Base-by-base conservation (phyloP, 768 basidiomycete species). In the Dacryopinax primogenitus region DNA sequence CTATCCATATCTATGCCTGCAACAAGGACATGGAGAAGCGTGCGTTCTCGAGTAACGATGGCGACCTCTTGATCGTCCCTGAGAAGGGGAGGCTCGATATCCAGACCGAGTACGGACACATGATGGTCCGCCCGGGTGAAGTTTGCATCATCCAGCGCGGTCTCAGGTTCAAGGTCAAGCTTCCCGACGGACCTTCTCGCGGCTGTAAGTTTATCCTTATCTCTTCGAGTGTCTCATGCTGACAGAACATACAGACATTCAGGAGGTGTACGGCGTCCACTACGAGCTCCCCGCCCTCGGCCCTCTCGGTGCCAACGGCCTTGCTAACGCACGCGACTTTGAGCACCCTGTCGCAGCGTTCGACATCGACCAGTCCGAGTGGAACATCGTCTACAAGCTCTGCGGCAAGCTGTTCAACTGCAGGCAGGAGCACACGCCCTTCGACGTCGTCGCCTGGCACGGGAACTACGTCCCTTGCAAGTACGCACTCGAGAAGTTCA, bases 391-490 rank as follows among this genome's bases (percentile, higher is more conserved):
- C 4, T 47, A 63, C 66, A 85, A 82, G 74, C 77, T 86, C 32
- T 76, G 78, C 63, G 84, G 84, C 16, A 75, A 82, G 72, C 72
- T 83, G 11, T 82, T 82, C 70, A 72, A 74, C 26, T 83, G 83
- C 68, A 73, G 75, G 39, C 84, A 86, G 67, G 79, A 83, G 45
- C 83, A 85, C 72, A 85, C 85, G 0, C 85, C 85, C 0, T 87
- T 86, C 72, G 86, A 87, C 70, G 85, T 86, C 39, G 85, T 86
- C 30, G 84, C 85, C 1, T 86, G 84, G 84, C 81, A 83, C 62
- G 84, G 84, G 73, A 86, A 84, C 73, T 85, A 85, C 70, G 81
- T 84, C 6, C 84, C 84, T 0, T 85, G 82, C 76, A 86, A 86
- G 73, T 86, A 86, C 68, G 82, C 80, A 11, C 70, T 85, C 73